Percentiles rank a stretch among this genome's conserved stretches.
Conservation (phyloP, 768 basidiomycete genomes). For the Pilatotrama ljubarskyi region DNA sequence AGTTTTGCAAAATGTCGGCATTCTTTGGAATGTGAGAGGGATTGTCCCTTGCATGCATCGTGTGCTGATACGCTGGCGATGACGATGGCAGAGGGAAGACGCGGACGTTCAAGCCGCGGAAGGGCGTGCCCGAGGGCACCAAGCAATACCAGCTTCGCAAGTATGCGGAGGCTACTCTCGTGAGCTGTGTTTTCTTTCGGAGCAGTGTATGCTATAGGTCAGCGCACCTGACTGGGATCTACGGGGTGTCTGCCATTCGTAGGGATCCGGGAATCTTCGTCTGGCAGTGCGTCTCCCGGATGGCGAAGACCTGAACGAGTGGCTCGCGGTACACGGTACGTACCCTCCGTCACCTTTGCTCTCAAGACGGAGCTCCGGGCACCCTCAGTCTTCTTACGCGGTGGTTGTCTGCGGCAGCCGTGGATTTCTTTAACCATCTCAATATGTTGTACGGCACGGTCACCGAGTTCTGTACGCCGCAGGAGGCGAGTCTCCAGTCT, state of each 20-base stretch:
- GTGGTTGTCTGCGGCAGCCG: constrained; percentile 52
- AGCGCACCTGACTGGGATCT: background rate
- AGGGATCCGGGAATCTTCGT: constrained; percentile 96
- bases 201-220: too few species aligned
- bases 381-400: background rate
- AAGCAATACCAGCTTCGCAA: constrained; percentile 98
- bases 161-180: constrained; percentile 95
- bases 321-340: constrained; percentile 98
- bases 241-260: background rate
- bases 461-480: constrained; percentile 94
- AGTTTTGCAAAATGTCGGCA: constrained; percentile 60
- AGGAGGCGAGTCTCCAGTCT: constrained; percentile 63
- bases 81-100: constrained; percentile 69
- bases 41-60: background rate
- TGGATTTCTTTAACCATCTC: constrained; percentile 99
- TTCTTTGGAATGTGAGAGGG: constrained; percentile 83
- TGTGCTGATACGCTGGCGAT: constrained; percentile 11
- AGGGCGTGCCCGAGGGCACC: constrained; percentile 92
- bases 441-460: constrained; percentile 99
- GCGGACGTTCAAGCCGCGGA: constrained; percentile 94
- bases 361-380: too few species aligned
- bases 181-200: too few species aligned
- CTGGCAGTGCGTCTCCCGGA: constrained; percentile 93
- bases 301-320: constrained; percentile 96
- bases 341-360: background rate